Evolutionary conservation across 768 basidiomycete genomes (phyloP), one percentile per base, ranked within the genome.

Genomic region (Tulasnella sp.): DNA sequence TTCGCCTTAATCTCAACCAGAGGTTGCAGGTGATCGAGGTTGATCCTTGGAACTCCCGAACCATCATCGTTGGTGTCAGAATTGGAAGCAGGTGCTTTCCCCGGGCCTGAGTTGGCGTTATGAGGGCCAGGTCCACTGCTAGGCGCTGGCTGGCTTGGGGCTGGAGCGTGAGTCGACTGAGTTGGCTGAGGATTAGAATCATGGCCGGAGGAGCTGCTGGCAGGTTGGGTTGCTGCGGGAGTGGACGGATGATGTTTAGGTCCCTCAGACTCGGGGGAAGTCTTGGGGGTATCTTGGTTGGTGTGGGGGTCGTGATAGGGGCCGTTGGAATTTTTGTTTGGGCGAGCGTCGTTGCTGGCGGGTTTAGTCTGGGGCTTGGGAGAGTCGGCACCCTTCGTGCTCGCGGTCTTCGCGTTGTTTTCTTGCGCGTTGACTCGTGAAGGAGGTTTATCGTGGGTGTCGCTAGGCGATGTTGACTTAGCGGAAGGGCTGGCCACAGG

Each of bases 1-100:
- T 48, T 75, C 74, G 74, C 74, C 74, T 75, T 75, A 5, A 75
- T 37, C 41, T 75, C 74, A 7, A 75, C 40, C 31, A 75, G 74
- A 69, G 64, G 64, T 37, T 69, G 64, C 31, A 69, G 64, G 64
- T 37, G 64, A 34, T 69, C 64, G 64, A 69, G 64, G 18, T 69
- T 69, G 31, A 69, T 69, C 18, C 34, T 69, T 34, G 64, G 64
- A 34, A 69, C 14, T 16, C 64, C 64, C 6, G 64, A 28, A 2
- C 31, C 64, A 37, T 37, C 64, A 69, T 69, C 64, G 64, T 34
- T 31, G 20, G n/a, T 18, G 64, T 69, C 64, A 6, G 64, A 37
- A 28, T 34, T 28, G 64, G 64, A 69, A 31, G 64, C 16, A 37
- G 64, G 34, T 69, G 3, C 60, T 34, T 31, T 64, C 60, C 28